Evolutionary conservation across 2,329 filamentous ascomycete genomes (phyloP).

Genomic region (Aspergillus glaucus): DNA sequence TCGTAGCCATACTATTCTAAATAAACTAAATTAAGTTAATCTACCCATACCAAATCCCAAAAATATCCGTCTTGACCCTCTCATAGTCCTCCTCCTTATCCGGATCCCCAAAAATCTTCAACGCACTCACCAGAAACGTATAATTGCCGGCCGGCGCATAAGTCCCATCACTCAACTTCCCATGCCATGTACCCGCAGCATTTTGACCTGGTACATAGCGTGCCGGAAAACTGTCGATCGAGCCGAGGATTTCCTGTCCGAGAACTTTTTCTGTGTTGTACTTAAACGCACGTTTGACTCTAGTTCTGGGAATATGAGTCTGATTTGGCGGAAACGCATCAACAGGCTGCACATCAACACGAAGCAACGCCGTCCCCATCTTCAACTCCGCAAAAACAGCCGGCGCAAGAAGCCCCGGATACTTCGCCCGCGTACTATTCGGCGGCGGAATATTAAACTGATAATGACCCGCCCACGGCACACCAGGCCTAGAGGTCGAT

Average conservation of each 20-base stretch:
- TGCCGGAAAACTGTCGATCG: not conserved
- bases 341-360: conserved; percentile 4
- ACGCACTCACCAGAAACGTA: conserved; percentile 9
- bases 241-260: not conserved
- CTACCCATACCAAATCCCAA: conserved; percentile 1
- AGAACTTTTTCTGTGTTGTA: not conserved
- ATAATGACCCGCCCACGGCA: not conserved
- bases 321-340: not conserved
- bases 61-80: conserved; percentile 3
- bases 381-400: conserved; percentile 1
- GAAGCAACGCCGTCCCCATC: conserved; percentile 11
- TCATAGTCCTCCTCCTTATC: conserved; percentile 6
- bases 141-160: conserved; percentile 10
- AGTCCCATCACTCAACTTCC: conserved; percentile 4
- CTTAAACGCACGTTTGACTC: not conserved
- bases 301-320: no score
- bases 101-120: conserved; percentile 12
- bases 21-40: not conserved
- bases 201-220: not conserved
- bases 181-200: not conserved
- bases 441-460: not conserved
- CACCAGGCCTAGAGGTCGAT: not conserved
- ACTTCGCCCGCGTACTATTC: not conserved
- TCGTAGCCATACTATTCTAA: no score
- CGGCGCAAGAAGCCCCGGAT: not conserved